Evolutionary conservation across 1,284 basidiomycete genomes (phyloP).

Genomic region (Sporisorium exsertum): DNA sequence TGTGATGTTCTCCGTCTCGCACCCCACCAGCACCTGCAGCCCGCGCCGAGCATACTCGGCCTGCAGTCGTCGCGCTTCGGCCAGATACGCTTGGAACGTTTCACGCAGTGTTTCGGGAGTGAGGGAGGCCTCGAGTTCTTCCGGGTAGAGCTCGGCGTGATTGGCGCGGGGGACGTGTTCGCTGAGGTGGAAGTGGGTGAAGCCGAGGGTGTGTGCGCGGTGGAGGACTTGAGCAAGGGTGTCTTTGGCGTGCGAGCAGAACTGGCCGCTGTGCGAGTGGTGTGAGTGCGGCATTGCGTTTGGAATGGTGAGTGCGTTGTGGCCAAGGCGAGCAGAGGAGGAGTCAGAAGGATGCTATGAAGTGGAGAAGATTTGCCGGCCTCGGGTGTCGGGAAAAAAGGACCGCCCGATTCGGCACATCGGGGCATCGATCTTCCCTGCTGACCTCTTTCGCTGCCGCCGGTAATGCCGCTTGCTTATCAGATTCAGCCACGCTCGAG

Average conservation of each 20-base stretch:
- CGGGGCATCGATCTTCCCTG: neutral
- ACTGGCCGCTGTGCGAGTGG: slow-evolving; percentile 96
- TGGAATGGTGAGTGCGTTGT: too few species aligned
- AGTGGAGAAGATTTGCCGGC: slow-evolving; percentile 2
- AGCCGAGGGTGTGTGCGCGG: slow-evolving; percentile 82
- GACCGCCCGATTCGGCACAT: slow-evolving; percentile 1
- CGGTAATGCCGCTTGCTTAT: slow-evolving; percentile 18
- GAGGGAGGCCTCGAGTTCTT: slow-evolving; percentile 76
- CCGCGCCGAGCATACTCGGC: slow-evolving; percentile 18
- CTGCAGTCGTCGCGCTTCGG: slow-evolving; percentile 82
- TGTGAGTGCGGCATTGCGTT: slow-evolving; percentile 78
- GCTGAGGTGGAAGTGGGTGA: slow-evolving; percentile 86
- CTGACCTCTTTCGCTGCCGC: slow-evolving; percentile 3
- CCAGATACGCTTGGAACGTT: slow-evolving; percentile 79
- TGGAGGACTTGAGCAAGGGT: slow-evolving; percentile 82
- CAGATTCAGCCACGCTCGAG: slow-evolving; percentile 9
- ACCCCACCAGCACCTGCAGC: slow-evolving; percentile 85
- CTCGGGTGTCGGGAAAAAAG: neutral
- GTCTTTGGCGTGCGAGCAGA: slow-evolving; percentile 88
- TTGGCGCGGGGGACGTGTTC: slow-evolving; percentile 94
- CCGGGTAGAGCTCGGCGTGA: slow-evolving; percentile 85
- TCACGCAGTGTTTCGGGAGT: slow-evolving; percentile 72
- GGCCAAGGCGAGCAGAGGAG: neutral
- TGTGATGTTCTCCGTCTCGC: slow-evolving; percentile 93
- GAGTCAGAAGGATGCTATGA: neutral